Evolutionary conservation across 805 yeast genomes (phyloP), one percentile per base, ranked within the genome.

Genomic region (Ogataea nonfermentans): DNA sequence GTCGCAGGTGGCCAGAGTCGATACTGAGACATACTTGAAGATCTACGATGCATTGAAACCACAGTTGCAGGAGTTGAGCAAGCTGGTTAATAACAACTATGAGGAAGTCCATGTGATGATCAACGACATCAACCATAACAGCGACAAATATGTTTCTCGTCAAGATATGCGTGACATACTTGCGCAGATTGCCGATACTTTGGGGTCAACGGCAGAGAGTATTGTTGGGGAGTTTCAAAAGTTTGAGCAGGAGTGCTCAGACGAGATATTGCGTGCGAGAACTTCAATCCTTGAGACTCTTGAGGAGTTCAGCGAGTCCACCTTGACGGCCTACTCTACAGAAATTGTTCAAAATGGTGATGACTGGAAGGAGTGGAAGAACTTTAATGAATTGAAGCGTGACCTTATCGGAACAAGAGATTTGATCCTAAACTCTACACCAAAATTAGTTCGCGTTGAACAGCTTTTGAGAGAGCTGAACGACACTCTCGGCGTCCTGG

Each of bases 271-370:
- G 9, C 38, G 40, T 5, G 32, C 67, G 24, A 70, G 76, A 52
- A 56, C 63, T 14, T 57, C 65, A 14, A 71, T 81, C 25, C 69
- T 83, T 37, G 90, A 84, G 47, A 71, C 81, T 0, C 73, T 80
- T 55, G 90, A 84, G 57, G 84, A 84, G 45, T 84, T 84, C 68
- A 79, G 82, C 5, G 89, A 83, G 39, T 73, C 78, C 6, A 70
- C 84, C 20, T 70, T 83, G 39, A 71, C 65, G 48, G 87, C 82
- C 49, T 83, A 81, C 63, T 74, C 84, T 6, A 73, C 74, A 37
- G 73, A 77, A 42, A 70, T 84, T 54, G 72, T 79, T 36, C 63
- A 66, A 14, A 59, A 56, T 12, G 70, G 65, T 22, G 67, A 62
- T 24, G 61, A 66, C 20, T 78, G 78, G 71, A 59, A 59, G 22